phyloP scores from a whole-genome alignment of 768 basidiomycete genomes.

The Hygrocybe punicea region DNA sequence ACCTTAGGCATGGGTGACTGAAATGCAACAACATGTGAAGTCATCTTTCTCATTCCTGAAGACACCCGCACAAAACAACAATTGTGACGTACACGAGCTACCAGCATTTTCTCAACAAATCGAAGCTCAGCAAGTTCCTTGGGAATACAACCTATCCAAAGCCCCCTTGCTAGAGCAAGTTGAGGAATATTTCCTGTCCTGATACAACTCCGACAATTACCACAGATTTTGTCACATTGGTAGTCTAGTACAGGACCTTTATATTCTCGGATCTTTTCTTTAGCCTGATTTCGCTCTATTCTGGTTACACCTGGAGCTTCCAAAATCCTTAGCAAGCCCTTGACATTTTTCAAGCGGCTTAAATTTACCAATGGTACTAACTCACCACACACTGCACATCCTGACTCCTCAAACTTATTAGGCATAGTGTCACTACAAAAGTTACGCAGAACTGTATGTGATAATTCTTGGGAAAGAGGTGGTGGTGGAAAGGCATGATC shows the following conservation, averaged over 20 bases:
- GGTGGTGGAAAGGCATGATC: slow-evolving; percentile 8
- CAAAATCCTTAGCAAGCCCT: slow-evolving; percentile 6
- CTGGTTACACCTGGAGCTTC: slow-evolving; percentile 6
- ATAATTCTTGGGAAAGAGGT: background rate
- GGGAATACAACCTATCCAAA: slow-evolving; percentile 35
- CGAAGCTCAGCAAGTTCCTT: slow-evolving; percentile 18
- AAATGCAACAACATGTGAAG: slow-evolving; percentile 20
- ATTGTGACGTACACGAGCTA: slow-evolving; percentile 23
- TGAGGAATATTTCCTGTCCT: slow-evolving; percentile 6
- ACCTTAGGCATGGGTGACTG: slow-evolving; percentile 30
- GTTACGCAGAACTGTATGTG: background rate
- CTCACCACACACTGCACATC: slow-evolving; percentile 33
- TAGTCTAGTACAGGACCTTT: slow-evolving; percentile 17
- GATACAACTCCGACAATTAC: slow-evolving; percentile 1
- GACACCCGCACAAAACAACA: slow-evolving; percentile 25
- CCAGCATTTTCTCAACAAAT: slow-evolving; percentile 26
- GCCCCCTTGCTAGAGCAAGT: slow-evolving; percentile 27
- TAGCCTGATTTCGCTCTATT: slow-evolving; percentile 2
- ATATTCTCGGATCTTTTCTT: slow-evolving; percentile 9
- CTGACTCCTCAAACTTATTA: slow-evolving; percentile 21
- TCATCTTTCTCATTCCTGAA: slow-evolving; percentile 16
- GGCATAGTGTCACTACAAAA: slow-evolving; percentile 1
- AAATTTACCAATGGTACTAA: slow-evolving; percentile 9
- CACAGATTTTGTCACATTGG: slow-evolving; percentile 10
- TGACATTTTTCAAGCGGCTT: slow-evolving; percentile 8